phyloP scores from a whole-genome alignment of 2,329 filamentous ascomycete species.

The Stemphylium beticola region DNA sequence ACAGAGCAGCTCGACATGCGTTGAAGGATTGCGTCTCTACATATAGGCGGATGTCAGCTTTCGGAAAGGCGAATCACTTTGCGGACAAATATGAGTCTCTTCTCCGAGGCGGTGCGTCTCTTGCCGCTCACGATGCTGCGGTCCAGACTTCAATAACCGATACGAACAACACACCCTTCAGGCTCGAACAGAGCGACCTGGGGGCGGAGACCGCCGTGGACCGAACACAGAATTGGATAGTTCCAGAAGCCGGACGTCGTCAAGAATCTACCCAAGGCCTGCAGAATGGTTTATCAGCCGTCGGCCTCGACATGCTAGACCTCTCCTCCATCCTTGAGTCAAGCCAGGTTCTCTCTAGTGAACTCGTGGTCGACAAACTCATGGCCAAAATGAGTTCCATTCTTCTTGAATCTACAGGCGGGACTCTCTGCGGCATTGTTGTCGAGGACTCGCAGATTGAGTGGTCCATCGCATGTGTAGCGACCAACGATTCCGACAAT shows the following conservation, averaged over 20 bases:
- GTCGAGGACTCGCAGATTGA: conserved; percentile 69
- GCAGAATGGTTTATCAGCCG: conserved; percentile 69
- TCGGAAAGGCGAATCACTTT: conserved; percentile 71
- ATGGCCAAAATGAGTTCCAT: conserved; percentile 83
- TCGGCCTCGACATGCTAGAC: conserved; percentile 79
- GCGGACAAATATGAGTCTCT: conserved; percentile 72
- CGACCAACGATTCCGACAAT: conserved; percentile 64
- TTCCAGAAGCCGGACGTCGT: conserved; percentile 52
- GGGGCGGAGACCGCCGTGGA: conserved; percentile 51
- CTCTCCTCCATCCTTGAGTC: conserved; percentile 78
- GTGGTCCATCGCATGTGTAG: conserved; percentile 77
- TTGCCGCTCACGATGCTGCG: conserved; percentile 65
- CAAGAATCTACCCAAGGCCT: conserved; percentile 57
- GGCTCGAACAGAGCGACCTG: conserved; percentile 53
- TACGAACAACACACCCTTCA: conserved; percentile 50
- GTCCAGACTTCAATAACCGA: conserved; percentile 73
- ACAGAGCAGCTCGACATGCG: conserved; percentile 71
- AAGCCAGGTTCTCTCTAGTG: conserved; percentile 80
- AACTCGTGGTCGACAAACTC: conserved; percentile 75
- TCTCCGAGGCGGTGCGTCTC: conserved; percentile 67
- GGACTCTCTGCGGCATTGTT: conserved; percentile 74
- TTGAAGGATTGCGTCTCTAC: conserved; percentile 71
- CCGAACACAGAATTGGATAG: conserved; percentile 57
- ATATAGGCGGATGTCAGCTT: conserved; percentile 72
- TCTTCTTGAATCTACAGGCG: conserved; percentile 78